These are phyloP conservation scores for Populus nigra DNA, from an alignment of 345 rosid species.

Conservation along the genomic window DNA sequence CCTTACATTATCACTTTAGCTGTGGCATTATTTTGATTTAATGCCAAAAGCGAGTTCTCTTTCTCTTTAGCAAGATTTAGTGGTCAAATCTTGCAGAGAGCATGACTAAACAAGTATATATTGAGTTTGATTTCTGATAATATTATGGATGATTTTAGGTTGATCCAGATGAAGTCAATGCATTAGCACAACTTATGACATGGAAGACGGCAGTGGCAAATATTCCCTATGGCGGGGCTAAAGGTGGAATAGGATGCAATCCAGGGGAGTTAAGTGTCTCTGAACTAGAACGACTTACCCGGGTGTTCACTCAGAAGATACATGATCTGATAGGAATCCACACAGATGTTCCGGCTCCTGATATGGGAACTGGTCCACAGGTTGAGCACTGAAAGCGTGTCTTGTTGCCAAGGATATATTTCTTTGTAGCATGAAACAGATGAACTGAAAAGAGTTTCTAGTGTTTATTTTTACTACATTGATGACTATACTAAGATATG, in stretches of 20 bases:
- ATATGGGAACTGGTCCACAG: slow-evolving; percentile 98
- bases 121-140: slow-evolving; percentile 8
- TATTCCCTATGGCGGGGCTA: slow-evolving; percentile 95
- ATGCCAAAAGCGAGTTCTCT: not conserved
- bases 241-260: slow-evolving; percentile 92
- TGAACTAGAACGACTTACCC: slow-evolving; percentile 80
- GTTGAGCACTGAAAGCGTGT: slow-evolving; percentile 22
- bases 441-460: not conserved
- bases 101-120: not conserved
- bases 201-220: slow-evolving; percentile 99
- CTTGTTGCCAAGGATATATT: not conserved
- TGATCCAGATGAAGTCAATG: slow-evolving; percentile 96
- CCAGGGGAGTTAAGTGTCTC: slow-evolving; percentile 66
- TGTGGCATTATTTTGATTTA: not conserved
- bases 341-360: slow-evolving; percentile 96
- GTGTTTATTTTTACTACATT: not conserved
- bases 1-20: not conserved
- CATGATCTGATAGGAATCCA: slow-evolving; percentile 88
- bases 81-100: not conserved
- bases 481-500: not conserved
- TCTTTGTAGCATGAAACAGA: not conserved
- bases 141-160: slow-evolving; percentile 42
- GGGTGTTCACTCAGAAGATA: slow-evolving; percentile 94
- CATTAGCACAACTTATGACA: slow-evolving; percentile 94
- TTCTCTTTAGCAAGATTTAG: not conserved